These are phyloP conservation scores for Amanita exitialis DNA, from an alignment of 768 basidiomycete genomes.

Conservation along the genomic window DNA sequence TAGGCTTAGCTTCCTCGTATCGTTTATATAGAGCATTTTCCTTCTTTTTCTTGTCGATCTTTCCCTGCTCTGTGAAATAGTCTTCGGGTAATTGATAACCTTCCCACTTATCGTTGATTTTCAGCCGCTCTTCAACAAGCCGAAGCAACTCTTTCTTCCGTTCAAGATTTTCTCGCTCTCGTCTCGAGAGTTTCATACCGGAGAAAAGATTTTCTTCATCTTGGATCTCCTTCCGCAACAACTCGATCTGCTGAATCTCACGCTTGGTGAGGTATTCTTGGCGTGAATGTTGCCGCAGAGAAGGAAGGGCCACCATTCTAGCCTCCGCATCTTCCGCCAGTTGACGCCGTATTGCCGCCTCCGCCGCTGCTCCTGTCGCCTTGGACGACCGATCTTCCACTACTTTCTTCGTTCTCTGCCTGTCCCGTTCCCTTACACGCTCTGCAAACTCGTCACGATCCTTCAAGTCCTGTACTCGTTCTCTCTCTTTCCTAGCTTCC, in stretches of 20 bases:
- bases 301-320: constrained; percentile 45
- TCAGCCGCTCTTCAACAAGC: constrained; percentile 88
- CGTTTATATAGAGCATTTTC: constrained; percentile 87
- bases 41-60: constrained; percentile 95
- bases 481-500: constrained; percentile 56
- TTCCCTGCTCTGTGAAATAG: constrained; percentile 96
- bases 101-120: constrained; percentile 92
- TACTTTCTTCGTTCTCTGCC: constrained; percentile 79
- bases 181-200: constrained; percentile 85
- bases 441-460: constrained; percentile 94
- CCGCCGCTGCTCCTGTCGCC: constrained; percentile 60
- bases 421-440: constrained; percentile 74
- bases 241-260: constrained; percentile 91
- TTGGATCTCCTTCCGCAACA: constrained; percentile 85
- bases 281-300: constrained; percentile 78
- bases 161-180: constrained; percentile 74
- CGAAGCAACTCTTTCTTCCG: constrained; percentile 86
- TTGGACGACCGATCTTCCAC: constrained; percentile 89
- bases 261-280: constrained; percentile 96
- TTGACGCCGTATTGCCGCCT: constrained; percentile 70
- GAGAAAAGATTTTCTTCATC: constrained; percentile 88
- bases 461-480: constrained; percentile 66
- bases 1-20: constrained; percentile 87
- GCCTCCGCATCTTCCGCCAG: constrained; percentile 73
- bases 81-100: constrained; percentile 97